Conservation (phyloP, 73 alveolate species). For the Symbiodinium pilosum region DNA sequence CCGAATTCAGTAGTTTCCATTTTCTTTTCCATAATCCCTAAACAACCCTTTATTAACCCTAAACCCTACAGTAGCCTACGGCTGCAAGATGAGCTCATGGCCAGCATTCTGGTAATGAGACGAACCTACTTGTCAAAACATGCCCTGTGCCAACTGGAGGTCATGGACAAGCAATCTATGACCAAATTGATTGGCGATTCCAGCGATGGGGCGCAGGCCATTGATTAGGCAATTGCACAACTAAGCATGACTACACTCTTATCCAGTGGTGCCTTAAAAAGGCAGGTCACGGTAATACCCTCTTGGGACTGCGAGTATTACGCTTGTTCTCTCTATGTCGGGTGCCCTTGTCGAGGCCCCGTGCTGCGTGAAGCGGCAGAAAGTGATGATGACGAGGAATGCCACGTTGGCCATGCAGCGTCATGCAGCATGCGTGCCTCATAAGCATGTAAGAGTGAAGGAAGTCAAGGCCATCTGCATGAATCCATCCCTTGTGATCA, state of each 20-base stretch:
- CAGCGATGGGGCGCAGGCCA: constrained; percentile 14
- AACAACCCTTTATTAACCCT: too few species aligned
- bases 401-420: neutral
- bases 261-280: too few species aligned
- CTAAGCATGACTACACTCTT: too few species aligned
- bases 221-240: too few species aligned
- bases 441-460: neutral
- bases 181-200: neutral
- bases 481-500: neutral
- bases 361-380: constrained; percentile 9
- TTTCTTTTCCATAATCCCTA: too few species aligned
- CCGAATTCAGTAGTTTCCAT: neutral
- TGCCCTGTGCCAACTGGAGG: neutral
- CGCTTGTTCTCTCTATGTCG: too few species aligned
- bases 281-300: too few species aligned
- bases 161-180: neutral
- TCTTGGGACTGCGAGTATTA: too few species aligned
- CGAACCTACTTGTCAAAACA: neutral
- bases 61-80: too few species aligned
- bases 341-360: too few species aligned
- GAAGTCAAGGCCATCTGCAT: constrained; percentile 1
- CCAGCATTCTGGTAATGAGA: neutral
- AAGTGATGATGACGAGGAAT: neutral
- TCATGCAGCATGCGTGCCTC: neutral
- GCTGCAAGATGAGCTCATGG: neutral